Evolutionary conservation across 179 eudicot genomes (phyloP), one percentile per base, ranked within the genome.

Genomic region (Actinidia arguta): DNA sequence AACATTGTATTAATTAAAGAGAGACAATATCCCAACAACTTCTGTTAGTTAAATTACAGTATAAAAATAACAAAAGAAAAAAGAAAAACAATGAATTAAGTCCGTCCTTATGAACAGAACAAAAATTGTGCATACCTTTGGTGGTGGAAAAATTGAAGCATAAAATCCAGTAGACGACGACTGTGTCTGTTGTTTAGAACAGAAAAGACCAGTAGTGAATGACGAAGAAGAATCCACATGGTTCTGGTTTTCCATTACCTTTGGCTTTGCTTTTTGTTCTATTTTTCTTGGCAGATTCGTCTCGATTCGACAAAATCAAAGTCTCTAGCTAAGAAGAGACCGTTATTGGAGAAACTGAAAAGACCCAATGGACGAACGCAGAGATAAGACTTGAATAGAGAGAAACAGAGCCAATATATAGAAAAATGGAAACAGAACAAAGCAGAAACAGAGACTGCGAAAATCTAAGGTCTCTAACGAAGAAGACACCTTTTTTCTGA

Each of bases 101-200:
- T 10, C 24, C 75, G n/a, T n/a, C n/a, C 48, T 1, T 51, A 42
- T 6, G 24, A 36, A 24, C 47, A 64, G 48, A 36, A 80, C 17
- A 20, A 51, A 5, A 73, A 48, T 8, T 27, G 52, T 46, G 3
- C 76, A 27, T 78, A 83, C 86, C 84, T 14, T 48, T 4, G 86
- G 82, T 0, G 79, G 84, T 8, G 84, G 80, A 24, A 86, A 84
- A 67, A 86, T 75, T 13, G 86, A 76, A 4, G 83, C 80, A 25
- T 84, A 86, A 66, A 47, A 46, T 47, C 85, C 84, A 0, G 86
- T 27, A 1, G 81, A 67, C 1, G 86, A 56, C 3, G 80, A 62
- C 18, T 39, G 24, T 11, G 75, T 4, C 14, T 71, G 55, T 62
- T 78, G 78, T 50, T 48, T 80, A 36, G 51, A 51, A 20, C 88